A percentile compares a stretch with the other conserved stretches of the same genome.
phyloP scores from a whole-genome alignment of 2,329 filamentous ascomycete species.

The Fusarium coffeatum region DNA sequence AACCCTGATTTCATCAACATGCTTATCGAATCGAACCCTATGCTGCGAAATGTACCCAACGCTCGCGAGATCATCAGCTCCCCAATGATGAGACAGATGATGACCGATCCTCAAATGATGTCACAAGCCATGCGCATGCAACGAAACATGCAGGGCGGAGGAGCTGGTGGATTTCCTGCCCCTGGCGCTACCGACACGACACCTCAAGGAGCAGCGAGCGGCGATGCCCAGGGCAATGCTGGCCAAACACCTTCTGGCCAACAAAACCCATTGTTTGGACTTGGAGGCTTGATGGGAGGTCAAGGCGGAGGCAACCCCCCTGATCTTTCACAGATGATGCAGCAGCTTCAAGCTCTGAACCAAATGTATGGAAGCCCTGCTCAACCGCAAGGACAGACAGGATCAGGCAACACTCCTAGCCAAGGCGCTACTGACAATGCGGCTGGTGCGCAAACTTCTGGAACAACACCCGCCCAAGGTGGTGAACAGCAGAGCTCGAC shows the following conservation, averaged over 20 bases:
- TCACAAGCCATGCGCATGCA: constrained; percentile 86
- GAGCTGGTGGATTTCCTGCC: constrained; percentile 78
- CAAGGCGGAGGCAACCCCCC: constrained; percentile 27
- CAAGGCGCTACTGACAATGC: constrained; percentile 44
- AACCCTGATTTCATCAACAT: constrained; percentile 96
- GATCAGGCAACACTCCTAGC: constrained; percentile 46
- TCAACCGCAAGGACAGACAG: constrained; percentile 45
- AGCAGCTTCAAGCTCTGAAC: constrained; percentile 46
- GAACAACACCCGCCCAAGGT: constrained; percentile 33
- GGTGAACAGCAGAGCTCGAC: constrained; percentile 42
- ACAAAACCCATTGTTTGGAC: constrained; percentile 48
- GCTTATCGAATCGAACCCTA: constrained; percentile 92
- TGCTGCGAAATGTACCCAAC: constrained; percentile 78
- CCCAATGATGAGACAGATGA: constrained; percentile 88
- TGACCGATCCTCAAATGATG: constrained; percentile 89
- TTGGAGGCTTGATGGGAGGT: constrained; percentile 41
- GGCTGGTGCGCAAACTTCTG: constrained; percentile 38
- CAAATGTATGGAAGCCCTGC: constrained; percentile 46
- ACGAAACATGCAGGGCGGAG: constrained; percentile 70
- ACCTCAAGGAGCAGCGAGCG: constrained; percentile 61
- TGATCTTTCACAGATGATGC: constrained; percentile 38
- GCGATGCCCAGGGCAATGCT: constrained; percentile 49
- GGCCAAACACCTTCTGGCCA: constrained; percentile 47
- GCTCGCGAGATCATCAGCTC: constrained; percentile 89
- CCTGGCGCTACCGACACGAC: constrained; percentile 93